Conservation (phyloP, 2,329 filamentous ascomycete species). For the Annulohypoxylon truncatum region DNA sequence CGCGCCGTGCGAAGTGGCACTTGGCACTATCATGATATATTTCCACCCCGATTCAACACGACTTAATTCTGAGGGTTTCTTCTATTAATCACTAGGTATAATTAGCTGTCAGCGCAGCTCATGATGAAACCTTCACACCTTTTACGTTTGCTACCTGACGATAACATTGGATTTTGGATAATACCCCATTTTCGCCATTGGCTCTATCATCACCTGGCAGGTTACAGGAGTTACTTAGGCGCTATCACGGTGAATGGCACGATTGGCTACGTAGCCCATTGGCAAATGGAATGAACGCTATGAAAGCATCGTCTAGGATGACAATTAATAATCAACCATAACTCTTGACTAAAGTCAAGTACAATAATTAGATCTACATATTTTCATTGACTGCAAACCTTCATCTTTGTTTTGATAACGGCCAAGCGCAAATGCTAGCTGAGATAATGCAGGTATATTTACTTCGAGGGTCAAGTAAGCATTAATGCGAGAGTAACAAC, state of each 20-base stretch:
- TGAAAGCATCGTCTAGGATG: neutral
- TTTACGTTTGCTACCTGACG: neutral
- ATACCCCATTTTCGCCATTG: neutral
- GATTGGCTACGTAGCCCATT: neutral
- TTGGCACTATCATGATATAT: neutral
- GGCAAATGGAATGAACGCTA: conserved; percentile 5
- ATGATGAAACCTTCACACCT: neutral
- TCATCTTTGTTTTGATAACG: neutral
- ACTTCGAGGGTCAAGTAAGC: too few species aligned
- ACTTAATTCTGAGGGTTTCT: neutral
- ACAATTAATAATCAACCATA: neutral
- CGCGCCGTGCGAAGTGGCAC: neutral
- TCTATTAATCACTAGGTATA: conserved; percentile 22
- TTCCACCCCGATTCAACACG: neutral
- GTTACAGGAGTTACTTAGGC: conserved; percentile 37
- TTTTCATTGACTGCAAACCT: neutral
- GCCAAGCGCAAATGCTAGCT: too few species aligned
- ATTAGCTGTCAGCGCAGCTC: neutral
- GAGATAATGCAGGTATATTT: neutral
- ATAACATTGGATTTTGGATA: neutral
- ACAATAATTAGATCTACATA: conserved; percentile 4
- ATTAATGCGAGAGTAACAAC: too few species aligned
- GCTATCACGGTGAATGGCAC: neutral
- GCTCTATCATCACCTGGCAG: neutral
- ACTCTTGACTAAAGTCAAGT: neutral